Evolutionary conservation across 768 basidiomycete species (phyloP), one percentile per base, ranked within the genome.

Genomic region (Termitomyces sp.): DNA sequence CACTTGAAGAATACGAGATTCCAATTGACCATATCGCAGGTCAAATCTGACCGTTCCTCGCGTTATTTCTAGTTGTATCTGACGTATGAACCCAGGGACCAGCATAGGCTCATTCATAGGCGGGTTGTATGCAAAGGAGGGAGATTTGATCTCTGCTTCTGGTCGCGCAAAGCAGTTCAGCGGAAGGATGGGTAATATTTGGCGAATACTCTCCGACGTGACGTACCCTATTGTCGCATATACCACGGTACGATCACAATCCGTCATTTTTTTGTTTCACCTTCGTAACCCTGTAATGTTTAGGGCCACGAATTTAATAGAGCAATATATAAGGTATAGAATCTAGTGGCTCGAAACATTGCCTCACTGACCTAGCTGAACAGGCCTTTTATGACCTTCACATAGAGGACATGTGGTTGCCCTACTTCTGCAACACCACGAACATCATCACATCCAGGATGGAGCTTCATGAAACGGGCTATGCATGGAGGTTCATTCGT

Each of bases 401-500:
- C 65, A 93, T 93, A 40, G 91, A 94, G 72, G 95, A 97, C 73
- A 96, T 97, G 91, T 98, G 96, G 97, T 79, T 99, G 6, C 97
- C 96, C 4, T 98, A 86, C 76, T 98, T 96, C 74, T 97, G 95
- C 74, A 98, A 98, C 66, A 93, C 96, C 2, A 96, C 97, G 20
- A 98, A 98, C 66, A 97, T 99, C 70, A 94, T 88, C 53, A 93
- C 91, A 45, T 97, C 94, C 9, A 82, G 87, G 9, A 98, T 98
- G 94, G 95, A 98, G 67, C 88, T 98, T 43, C 97, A 99, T 66
- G 91, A 95, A 64, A 92, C 93, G 13, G 97, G 97, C n/a, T 98
- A 98, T 75, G 96, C 97, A 13, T 99, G 96, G 96, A 81, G 94
- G 64, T 93, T 86, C 68, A 91, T 93, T 55, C 89, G 93, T 91